Evolutionary conservation across 2,329 filamentous ascomycete species (phyloP).

Genomic region (Nemania serpens): DNA sequence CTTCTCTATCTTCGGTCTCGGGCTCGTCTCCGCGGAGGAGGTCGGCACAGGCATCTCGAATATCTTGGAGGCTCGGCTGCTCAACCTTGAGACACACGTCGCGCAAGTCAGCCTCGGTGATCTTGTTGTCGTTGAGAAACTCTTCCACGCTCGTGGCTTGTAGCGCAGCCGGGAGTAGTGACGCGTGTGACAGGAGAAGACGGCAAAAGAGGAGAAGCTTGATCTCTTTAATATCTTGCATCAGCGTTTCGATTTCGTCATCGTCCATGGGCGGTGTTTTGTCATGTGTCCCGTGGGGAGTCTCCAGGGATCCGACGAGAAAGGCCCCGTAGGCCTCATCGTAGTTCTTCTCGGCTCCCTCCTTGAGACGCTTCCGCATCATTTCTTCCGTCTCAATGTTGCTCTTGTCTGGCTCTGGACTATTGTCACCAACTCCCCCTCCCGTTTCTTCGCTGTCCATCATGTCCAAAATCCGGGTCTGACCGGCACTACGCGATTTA

Average conservation of each 20-base stretch:
- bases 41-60: constrained; percentile 57
- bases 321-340: constrained; percentile 41
- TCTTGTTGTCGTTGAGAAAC: constrained; percentile 48
- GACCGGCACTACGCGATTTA: constrained; percentile 18
- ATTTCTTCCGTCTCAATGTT: constrained; percentile 50
- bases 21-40: constrained; percentile 46
- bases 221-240: constrained; percentile 53
- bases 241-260: constrained; percentile 48
- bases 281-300: constrained; percentile 36
- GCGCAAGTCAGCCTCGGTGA: constrained; percentile 49
- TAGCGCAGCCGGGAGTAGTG: constrained; percentile 51
- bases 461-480: constrained; percentile 30
- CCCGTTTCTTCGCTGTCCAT: constrained; percentile 10
- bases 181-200: constrained; percentile 50
- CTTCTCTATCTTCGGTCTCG: constrained; percentile 39
- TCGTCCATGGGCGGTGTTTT: constrained; percentile 47
- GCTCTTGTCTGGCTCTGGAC: constrained; percentile 42
- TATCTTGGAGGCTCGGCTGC: constrained; percentile 52
- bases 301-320: constrained; percentile 41
- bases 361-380: constrained; percentile 46
- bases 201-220: constrained; percentile 55
- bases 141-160: constrained; percentile 50
- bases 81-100: constrained; percentile 55
- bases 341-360: constrained; percentile 45
- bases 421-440: neutral